phyloP scores from a whole-genome alignment of 73 alveolate genomes.

The Strombidium stylifer region DNA sequence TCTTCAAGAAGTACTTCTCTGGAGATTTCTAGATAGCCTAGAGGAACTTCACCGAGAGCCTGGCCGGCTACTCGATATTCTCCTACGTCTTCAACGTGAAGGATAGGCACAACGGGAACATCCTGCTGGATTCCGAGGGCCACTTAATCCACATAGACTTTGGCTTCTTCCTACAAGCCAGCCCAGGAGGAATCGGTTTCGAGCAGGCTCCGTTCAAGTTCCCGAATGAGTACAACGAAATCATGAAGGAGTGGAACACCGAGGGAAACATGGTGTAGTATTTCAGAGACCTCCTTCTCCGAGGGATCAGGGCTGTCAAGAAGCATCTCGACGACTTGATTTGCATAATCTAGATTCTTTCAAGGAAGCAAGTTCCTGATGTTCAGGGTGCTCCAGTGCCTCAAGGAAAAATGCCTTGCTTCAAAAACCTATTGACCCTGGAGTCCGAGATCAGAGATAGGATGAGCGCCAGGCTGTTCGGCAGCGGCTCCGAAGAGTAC shows the following conservation, averaged over 20 bases:
- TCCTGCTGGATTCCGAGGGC: conserved; percentile 94
- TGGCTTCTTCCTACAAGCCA: conserved; percentile 88
- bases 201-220: conserved; percentile 99
- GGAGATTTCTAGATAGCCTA: conserved; percentile 93
- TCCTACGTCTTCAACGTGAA: conserved; percentile 93
- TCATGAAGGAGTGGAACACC: conserved; percentile 94
- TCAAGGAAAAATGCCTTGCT: conserved; percentile 85
- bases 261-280: conserved; percentile 85
- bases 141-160: conserved; percentile 99
- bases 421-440: conserved; percentile 62
- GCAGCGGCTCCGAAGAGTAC: conserved; percentile 52
- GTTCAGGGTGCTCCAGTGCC: neutral
- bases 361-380: conserved; percentile 20
- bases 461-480: conserved; percentile 54
- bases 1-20: conserved; percentile 78
- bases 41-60: conserved; percentile 95
- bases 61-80: conserved; percentile 98
- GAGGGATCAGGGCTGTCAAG: conserved; percentile 90
- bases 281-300: conserved; percentile 70
- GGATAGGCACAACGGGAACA: conserved; percentile 99
- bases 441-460: conserved; percentile 49
- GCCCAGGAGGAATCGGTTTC: conserved; percentile 97
- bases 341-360: conserved; percentile 81
- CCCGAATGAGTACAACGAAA: conserved; percentile 90
- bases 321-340: conserved; percentile 89